A percentile compares a stretch with the other conserved stretches of the same genome.
Conservation (phyloP, 768 basidiomycete genomes). For the Favolaschia claudopus region DNA sequence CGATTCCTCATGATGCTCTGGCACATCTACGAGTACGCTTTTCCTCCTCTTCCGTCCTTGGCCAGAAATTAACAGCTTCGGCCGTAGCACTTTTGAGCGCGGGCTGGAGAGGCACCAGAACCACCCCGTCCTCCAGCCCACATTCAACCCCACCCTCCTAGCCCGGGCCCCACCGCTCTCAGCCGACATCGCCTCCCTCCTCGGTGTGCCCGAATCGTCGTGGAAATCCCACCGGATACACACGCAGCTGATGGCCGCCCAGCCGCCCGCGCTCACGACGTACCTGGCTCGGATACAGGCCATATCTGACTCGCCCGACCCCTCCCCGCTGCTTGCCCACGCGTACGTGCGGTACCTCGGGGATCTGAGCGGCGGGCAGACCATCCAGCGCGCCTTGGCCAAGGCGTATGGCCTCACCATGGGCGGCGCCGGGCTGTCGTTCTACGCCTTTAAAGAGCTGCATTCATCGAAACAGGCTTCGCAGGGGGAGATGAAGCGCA, state of each 20-base stretch:
- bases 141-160: constrained; percentile 75
- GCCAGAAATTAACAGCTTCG: neutral
- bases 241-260: constrained; percentile 47
- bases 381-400: constrained; percentile 65
- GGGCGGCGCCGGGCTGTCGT: constrained; percentile 61
- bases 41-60: constrained; percentile 7
- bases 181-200: constrained; percentile 71
- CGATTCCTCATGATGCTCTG: constrained; percentile 80
- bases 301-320: constrained; percentile 54
- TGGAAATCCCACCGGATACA: constrained; percentile 69
- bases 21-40: constrained; percentile 78
- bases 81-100: constrained; percentile 59
- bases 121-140: constrained; percentile 69
- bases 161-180: constrained; percentile 66
- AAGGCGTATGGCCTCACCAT: constrained; percentile 72
- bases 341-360: constrained; percentile 86
- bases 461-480: constrained; percentile 52
- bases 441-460: constrained; percentile 74
- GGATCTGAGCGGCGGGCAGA: constrained; percentile 82
- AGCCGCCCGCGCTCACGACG: constrained; percentile 55
- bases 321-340: constrained; percentile 71
- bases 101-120: constrained; percentile 66
- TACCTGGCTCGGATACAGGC: constrained; percentile 63
- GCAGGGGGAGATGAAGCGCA: constrained; percentile 70
- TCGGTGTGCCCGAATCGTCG: constrained; percentile 54